phyloP scores from a whole-genome alignment of 2,329 filamentous ascomycete genomes.

The Verticillium zaregamsianum region DNA sequence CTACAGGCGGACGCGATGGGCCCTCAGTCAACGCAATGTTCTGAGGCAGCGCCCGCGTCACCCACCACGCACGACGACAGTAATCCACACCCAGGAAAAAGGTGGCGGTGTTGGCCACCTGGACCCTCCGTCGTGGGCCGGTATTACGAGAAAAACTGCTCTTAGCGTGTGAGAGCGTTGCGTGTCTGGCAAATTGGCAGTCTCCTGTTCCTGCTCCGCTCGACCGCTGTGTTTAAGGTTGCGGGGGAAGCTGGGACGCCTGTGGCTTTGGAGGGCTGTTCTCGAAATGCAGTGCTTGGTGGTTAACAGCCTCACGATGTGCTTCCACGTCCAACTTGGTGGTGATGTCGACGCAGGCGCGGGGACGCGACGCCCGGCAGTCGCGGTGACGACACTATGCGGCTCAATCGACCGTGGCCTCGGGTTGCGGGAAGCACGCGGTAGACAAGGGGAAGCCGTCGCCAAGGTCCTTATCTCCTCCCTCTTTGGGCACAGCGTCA shows the following conservation, averaged over 20 bases:
- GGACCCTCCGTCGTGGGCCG: background rate
- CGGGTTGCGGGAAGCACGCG: background rate
- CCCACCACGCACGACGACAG: background rate
- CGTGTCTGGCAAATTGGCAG: background rate
- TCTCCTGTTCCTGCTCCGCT: background rate
- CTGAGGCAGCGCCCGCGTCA: background rate
- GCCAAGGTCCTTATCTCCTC: constrained; percentile 5
- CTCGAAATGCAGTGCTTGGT: background rate
- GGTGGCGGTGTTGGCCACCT: background rate
- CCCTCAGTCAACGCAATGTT: too few relatives aligned
- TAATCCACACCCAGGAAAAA: background rate
- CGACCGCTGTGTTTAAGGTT: constrained; percentile 1
- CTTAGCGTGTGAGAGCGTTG: background rate
- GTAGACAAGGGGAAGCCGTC: constrained; percentile 4
- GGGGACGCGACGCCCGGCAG: background rate
- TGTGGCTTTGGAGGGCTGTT: background rate
- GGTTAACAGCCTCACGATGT: background rate
- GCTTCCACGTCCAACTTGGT: background rate
- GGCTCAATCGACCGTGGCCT: background rate
- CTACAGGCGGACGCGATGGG: too few relatives aligned
- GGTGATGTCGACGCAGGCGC: background rate
- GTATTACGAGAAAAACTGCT: constrained; percentile 2
- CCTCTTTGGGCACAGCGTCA: constrained; percentile 1
- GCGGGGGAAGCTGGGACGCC: background rate
- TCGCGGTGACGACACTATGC: background rate